Conservation (phyloP, 1,139 yeast genomes). For the Waltiozyma sp. region DNA sequence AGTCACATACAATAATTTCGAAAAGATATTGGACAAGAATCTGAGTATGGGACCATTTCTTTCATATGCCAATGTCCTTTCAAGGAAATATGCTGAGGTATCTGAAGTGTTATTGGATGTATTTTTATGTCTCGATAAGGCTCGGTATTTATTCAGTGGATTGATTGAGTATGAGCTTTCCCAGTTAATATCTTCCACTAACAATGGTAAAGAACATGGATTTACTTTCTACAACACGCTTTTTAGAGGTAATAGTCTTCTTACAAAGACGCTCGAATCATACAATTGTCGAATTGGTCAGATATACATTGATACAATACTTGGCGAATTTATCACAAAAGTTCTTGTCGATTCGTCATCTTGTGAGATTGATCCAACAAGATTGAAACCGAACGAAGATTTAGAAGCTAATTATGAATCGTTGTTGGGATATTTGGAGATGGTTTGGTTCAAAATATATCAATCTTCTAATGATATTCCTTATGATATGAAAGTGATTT, state of each 20-base stretch:
- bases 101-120: conserved; percentile 50
- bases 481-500: conserved; percentile 36
- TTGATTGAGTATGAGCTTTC: not conserved
- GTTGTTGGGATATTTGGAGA: conserved; percentile 44
- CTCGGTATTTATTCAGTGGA: too few relatives aligned
- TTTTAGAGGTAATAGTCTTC: conserved; percentile 75
- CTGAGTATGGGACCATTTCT: conserved; percentile 42
- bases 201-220: not conserved
- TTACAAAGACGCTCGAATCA: conserved; percentile 71
- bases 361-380: conserved; percentile 63
- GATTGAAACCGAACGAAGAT: conserved; percentile 29
- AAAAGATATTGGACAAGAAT: conserved; percentile 38
- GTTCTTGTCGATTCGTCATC: conserved; percentile 38
- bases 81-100: not conserved
- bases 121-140: conserved; percentile 38
- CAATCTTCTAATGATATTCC: conserved; percentile 72
- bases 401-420: conserved; percentile 27
- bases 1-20: conserved; percentile 46
- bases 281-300: conserved; percentile 71
- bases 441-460: conserved; percentile 64
- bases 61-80: conserved; percentile 24
- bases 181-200: conserved; percentile 9
- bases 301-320: conserved; percentile 61
- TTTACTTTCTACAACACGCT: conserved; percentile 52
- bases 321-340: conserved; percentile 55